phyloP scores from a whole-genome alignment of 352 stramenopile genomes.

The Phytophthora kernoviae region DNA sequence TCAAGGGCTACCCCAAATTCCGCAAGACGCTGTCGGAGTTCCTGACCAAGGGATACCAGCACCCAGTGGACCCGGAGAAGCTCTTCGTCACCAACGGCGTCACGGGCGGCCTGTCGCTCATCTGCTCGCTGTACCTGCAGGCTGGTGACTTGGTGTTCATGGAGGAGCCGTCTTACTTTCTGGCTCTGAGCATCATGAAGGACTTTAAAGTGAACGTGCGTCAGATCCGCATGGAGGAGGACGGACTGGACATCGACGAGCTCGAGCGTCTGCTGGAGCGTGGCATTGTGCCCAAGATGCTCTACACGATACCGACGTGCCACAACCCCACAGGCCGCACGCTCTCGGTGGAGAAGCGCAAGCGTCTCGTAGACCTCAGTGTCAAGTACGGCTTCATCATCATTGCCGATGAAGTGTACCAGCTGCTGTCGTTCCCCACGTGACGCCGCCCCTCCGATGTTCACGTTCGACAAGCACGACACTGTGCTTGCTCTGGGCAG shows the following conservation, averaged over 20 bases:
- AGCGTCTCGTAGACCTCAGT: conserved; percentile 88
- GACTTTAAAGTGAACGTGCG: conserved; percentile 93
- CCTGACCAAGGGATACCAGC: conserved; percentile 77
- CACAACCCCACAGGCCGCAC: conserved; percentile 94
- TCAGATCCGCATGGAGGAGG: conserved; percentile 91
- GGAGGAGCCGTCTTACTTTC: conserved; percentile 94
- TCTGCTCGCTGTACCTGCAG: conserved; percentile 87
- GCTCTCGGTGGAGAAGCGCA: conserved; percentile 84
- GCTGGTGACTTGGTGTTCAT: conserved; percentile 93
- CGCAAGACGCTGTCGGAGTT: conserved; percentile 77
- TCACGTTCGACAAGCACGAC: conserved; percentile 82
- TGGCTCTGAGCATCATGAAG: conserved; percentile 94
- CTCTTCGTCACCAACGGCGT: conserved; percentile 94
- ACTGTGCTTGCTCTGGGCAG: conserved; percentile 90
- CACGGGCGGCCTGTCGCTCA: conserved; percentile 91
- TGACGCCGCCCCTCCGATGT: conserved; percentile 83
- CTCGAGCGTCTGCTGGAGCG: conserved; percentile 83
- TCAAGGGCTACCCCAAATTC: conserved; percentile 90
- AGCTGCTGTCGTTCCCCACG: conserved; percentile 93
- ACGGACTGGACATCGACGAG: conserved; percentile 84
- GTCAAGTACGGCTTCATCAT: conserved; percentile 91
- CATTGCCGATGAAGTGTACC: conserved; percentile 95
- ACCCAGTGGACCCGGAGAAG: conserved; percentile 79
- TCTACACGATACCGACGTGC: conserved; percentile 95
- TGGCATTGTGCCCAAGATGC: conserved; percentile 88